These are phyloP conservation scores for Pseudopyricularia javanii DNA, from an alignment of 2,329 filamentous ascomycete species.

Conservation along the genomic window DNA sequence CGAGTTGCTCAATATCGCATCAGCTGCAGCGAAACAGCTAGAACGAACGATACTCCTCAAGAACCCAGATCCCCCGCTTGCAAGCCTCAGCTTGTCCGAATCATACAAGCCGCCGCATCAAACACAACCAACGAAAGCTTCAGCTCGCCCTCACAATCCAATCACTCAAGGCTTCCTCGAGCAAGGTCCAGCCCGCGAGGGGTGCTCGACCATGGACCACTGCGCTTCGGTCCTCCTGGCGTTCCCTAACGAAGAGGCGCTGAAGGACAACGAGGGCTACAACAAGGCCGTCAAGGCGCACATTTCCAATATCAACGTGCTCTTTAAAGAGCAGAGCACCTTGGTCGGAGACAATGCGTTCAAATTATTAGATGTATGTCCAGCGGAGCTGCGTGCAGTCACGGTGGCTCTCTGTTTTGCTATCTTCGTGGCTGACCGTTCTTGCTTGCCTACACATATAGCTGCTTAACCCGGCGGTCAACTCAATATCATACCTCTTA, in stretches of 20 bases:
- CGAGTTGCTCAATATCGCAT: no score
- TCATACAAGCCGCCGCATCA: neutral
- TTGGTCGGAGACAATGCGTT: slow-evolving; percentile 20
- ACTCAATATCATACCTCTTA: slow-evolving; percentile 39
- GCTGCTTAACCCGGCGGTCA: slow-evolving; percentile 30
- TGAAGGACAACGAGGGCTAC: slow-evolving; percentile 20
- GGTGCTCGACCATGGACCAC: slow-evolving; percentile 20
- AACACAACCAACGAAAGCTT: neutral
- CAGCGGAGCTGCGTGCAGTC: neutral
- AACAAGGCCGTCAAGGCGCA: slow-evolving; percentile 27
- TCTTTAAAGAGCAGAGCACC: slow-evolving; percentile 20
- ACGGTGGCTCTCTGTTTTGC: neutral
- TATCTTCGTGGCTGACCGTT: slow-evolving; percentile 7
- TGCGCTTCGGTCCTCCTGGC: slow-evolving; percentile 23
- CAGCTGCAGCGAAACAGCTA: no score
- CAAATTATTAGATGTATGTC: slow-evolving; percentile 28
- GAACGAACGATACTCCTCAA: no score
- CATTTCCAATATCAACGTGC: slow-evolving; percentile 20
- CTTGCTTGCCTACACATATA: slow-evolving; percentile 11
- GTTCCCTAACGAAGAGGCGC: slow-evolving; percentile 23
- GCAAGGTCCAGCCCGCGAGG: neutral
- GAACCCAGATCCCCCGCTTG: neutral
- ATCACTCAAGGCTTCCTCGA: neutral
- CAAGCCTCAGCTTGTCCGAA: neutral
- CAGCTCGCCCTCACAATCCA: neutral